Percentiles rank a stretch among this genome's conserved stretches.
Conservation (phyloP, 495 filamentous ascomycete species). For the Daldinia childiae region DNA sequence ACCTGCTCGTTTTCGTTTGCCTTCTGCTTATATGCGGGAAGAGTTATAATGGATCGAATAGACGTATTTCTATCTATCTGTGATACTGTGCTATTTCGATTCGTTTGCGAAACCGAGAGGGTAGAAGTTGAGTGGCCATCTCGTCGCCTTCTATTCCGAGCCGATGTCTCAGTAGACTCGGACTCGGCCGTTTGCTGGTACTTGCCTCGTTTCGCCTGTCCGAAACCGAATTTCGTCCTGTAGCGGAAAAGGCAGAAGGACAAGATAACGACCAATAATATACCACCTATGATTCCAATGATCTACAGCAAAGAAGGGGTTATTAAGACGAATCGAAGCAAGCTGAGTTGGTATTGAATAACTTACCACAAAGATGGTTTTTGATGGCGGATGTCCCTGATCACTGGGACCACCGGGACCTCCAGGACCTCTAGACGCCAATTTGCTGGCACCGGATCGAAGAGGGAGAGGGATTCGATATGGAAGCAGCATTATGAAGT, state of each 20-base stretch:
- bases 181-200: constrained; percentile 29
- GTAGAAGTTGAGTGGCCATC: constrained; percentile 15
- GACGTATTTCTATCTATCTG: constrained; percentile 82
- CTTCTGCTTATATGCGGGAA: constrained; percentile 78
- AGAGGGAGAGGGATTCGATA: constrained; percentile 31
- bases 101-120: constrained; percentile 29
- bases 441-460: neutral
- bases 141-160: constrained; percentile 25
- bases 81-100: constrained; percentile 35
- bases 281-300: constrained; percentile 34
- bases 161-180: constrained; percentile 38
- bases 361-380: constrained; percentile 40
- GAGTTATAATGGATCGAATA: constrained; percentile 88
- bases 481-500: constrained; percentile 32
- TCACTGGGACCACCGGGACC: neutral
- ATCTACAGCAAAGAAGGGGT: constrained; percentile 25
- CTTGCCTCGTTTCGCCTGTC: constrained; percentile 30
- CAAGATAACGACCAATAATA: constrained; percentile 29
- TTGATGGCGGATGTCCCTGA: constrained; percentile 1
- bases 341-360: neutral
- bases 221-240: constrained; percentile 7
- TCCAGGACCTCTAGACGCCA: constrained; percentile 12
- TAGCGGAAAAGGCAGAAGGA: constrained; percentile 34
- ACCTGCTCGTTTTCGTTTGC: constrained; percentile 81
- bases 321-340: neutral